Percentiles rank a stretch among this genome's conserved stretches.
Conservation (phyloP, 345 rosid species). For the Citrus sinensis region DVS_A1.0 CM039165.1:38668001-38668500, state of each 20-base stretch:
- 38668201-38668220: conserved; percentile 63
- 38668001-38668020: conserved; percentile 63
- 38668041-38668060: conserved; percentile 71
- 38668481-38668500: conserved; percentile 19
- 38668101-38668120: conserved; percentile 22
- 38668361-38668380: neutral
- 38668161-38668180: neutral
- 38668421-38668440: conserved; percentile 13
- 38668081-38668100: conserved; percentile 79
- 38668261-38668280: conserved; percentile 8
- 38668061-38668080: conserved; percentile 79
- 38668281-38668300: neutral
- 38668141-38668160: neutral
- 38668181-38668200: neutral
- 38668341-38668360: neutral
- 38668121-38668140: conserved; percentile 2
- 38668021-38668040: conserved; percentile 61
- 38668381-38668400: conserved; percentile 1
- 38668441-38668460: conserved; percentile 11
- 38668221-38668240: conserved; percentile 74
- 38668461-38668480: conserved; percentile 13
- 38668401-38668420: conserved; percentile 2
- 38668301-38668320: conserved; percentile 6
- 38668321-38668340: neutral
- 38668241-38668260: conserved; percentile 60